Percentiles rank a stretch among this genome's conserved stretches.
Conservation (phyloP, 768 basidiomycete genomes). For the Suillus variegatus region DNA sequence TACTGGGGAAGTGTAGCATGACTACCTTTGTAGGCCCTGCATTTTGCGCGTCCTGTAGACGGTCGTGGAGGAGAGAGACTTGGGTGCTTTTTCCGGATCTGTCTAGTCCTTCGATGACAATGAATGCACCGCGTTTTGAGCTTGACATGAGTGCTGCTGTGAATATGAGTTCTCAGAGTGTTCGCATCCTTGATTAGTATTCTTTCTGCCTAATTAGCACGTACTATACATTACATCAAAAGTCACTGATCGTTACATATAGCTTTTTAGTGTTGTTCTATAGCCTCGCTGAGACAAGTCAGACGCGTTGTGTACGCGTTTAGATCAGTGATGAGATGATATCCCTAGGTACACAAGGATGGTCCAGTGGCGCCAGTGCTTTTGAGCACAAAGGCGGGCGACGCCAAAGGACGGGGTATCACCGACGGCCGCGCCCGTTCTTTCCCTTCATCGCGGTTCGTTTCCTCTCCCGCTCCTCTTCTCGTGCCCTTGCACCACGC, state of each 20-base stretch:
- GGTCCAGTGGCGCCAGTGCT: background rate
- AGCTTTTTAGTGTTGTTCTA: no score
- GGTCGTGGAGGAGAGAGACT: constrained; percentile 56
- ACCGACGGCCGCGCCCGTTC: constrained; percentile 25
- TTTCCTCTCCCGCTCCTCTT: constrained; percentile 76
- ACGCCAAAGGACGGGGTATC: background rate
- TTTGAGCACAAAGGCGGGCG: background rate
- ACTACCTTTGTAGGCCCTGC: constrained; percentile 37
- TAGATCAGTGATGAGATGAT: background rate
- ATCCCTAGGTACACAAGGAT: background rate
- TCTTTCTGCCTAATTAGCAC: no score
- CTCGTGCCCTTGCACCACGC: constrained; percentile 69
- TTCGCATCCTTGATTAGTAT: no score
- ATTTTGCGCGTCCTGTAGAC: constrained; percentile 40
- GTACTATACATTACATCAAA: no score
- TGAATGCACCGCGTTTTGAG: constrained; percentile 67
- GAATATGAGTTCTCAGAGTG: background rate
- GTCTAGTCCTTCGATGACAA: constrained; percentile 96
- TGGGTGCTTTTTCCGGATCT: constrained; percentile 95
- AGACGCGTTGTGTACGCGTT: background rate
- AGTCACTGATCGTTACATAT: no score
- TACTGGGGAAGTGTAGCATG: constrained; percentile 90
- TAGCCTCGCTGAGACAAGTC: background rate
- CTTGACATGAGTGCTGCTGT: constrained; percentile 8
- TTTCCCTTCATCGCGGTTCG: constrained; percentile 27